Conservation (phyloP, 768 basidiomycete species). For the Sarcodon aspratus region DNA sequence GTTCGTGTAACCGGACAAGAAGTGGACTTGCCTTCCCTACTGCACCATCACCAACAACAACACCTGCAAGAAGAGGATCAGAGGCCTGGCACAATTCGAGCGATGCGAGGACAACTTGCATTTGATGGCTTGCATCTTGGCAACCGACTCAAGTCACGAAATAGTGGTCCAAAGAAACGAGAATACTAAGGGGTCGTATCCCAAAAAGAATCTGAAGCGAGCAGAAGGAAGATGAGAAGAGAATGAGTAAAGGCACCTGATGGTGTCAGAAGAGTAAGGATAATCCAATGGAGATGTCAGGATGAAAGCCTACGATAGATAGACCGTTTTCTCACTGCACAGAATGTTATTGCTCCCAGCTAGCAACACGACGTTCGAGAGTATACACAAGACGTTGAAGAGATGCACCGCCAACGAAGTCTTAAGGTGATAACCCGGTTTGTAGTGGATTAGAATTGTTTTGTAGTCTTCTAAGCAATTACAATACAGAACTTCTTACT, state of each 20-base stretch:
- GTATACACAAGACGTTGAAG: no score
- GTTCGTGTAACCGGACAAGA: neutral
- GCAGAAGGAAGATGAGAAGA: neutral
- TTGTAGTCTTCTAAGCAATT: no score
- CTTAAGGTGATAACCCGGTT: no score
- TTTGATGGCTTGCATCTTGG: constrained; percentile 82
- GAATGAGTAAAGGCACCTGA: constrained; percentile 3
- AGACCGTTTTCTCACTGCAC: constrained; percentile 9
- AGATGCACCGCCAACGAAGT: no score
- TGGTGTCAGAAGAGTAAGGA: constrained; percentile 4
- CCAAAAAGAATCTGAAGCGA: constrained; percentile 1
- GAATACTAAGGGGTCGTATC: constrained; percentile 6
- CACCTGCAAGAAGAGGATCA: constrained; percentile 47
- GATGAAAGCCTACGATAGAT: constrained; percentile 5
- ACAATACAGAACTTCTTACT: no score
- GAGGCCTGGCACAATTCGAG: constrained; percentile 7
- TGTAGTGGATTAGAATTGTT: no score
- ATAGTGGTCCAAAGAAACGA: constrained; percentile 2
- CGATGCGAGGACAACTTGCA: constrained; percentile 36
- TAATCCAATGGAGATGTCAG: constrained; percentile 6
- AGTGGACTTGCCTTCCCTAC: constrained; percentile 76
- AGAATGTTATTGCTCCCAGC: neutral
- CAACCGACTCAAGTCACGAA: neutral
- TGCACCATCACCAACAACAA: constrained; percentile 97
- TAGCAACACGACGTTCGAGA: no score